Evolutionary conservation across 495 filamentous ascomycete genomes (phyloP), one percentile per base, ranked within the genome.

Genomic region (Acidiella bohemica): DNA sequence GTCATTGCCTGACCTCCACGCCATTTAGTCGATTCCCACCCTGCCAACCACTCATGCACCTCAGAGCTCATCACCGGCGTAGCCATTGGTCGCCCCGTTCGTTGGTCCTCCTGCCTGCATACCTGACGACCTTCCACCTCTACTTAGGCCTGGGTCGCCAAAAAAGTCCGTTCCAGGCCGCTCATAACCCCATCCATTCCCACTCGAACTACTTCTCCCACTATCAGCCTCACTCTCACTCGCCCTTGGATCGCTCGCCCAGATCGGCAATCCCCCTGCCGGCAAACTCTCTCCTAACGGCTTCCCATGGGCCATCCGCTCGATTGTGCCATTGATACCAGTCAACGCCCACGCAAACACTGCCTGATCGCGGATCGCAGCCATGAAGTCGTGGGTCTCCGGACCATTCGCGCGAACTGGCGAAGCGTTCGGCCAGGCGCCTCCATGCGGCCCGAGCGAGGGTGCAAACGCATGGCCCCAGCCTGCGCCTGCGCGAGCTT

Each of bases 311-410:
- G 70, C 64, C 44, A 75, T 81, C 21, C 72, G 64, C 8, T 78
- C 76, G 19, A 88, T 52, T 12, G 72, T 76, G 2, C 79, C 79
- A 55, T 92, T 92, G 60, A 88, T 92, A 12, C 82, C 81, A 2
- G 76, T 72, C 17, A 90, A 59, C 4, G 76, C 75, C 82, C 80
- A 88, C 11, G 82, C 81, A 52, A 88, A 87, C 21, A 85, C 78
- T 13, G 81, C 84, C 21, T 84, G 78, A 31, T 92, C 83, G 23
- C 81, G 77, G 42, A 90, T 92, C 5, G 77, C 76, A 30, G 72
- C 67, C 79, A 88, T 82, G 47, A 92, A 75, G 39, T 75, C 71
- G 17, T 21, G 7, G 9, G 73, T 68, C 9, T 53, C 29, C 12
- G 45, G 50, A 8, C 38, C 50, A 35, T 29, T 36, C 1, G 32